Evolutionary conservation across 1,284 basidiomycete species (phyloP), one percentile per base, ranked within the genome.

Genomic region (Papiliotrema laurentii): DNA sequence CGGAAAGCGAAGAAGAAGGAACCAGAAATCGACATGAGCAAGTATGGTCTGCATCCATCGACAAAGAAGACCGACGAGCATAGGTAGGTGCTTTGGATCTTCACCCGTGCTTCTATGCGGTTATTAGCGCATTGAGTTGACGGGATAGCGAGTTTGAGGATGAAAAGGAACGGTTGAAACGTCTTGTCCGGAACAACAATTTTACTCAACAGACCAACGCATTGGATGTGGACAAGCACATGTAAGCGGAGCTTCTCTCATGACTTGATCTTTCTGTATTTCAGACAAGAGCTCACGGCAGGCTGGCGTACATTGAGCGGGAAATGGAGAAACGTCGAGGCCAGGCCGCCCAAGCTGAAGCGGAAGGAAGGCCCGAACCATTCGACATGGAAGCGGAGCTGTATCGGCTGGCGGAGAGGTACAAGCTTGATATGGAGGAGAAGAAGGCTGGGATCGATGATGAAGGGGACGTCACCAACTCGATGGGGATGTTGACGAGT

Each of bases 271-370:
- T 9, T 30, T 14, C 11, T 37, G 6, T 31, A 9, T 14, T 10
- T 11, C 6, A 11, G 34, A 11, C 5, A 35, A 6, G 5, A 22
- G 38, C 45, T 43, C 33, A 48, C 41, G 22, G 13, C 63, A 96
- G 92, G 93, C 92, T 97, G 88, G 88, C 85, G 2, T 97, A 94
- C 64, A 97, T 97, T 49, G 94, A 97, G 66, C 83, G 87, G 62
- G 96, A 97, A 69, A 79, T 98, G 64, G 84, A 81, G 63, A 81
- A 89, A 41, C 84, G 84, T n/a, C 80, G 82, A 56, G 81, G 79
- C 43, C 77, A 79, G 18, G 76, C 61, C 9, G 79, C 82, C 10
- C 76, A 73, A 10, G 63, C 78, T 16, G 75, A 59, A 6, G 44
- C 58, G 49, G 37, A 73, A 39, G 75, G 78, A 26, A 67, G 73